Evolutionary conservation across 176 grass and related monocot genomes (phyloP).

Genomic region (Juncus inflexus): DNA sequence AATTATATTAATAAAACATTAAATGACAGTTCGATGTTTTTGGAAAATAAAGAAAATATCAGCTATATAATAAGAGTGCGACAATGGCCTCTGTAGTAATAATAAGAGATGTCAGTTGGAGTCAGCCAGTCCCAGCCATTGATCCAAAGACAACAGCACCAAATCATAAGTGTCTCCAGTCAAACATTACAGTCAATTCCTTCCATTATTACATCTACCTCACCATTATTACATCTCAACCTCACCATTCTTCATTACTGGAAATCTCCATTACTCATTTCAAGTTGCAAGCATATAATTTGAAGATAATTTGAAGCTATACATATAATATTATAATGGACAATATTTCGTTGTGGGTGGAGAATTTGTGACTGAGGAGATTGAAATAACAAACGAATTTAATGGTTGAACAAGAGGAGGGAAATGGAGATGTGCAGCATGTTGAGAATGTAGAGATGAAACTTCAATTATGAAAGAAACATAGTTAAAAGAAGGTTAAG

Average conservation of each 20-base stretch:
- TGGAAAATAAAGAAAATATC: too few relatives aligned
- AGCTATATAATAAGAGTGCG: too few relatives aligned
- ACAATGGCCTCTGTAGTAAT: too few relatives aligned
- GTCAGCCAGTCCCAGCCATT: neutral
- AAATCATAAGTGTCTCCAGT: constrained; percentile 38
- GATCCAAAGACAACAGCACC: constrained; percentile 12
- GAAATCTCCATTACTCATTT: constrained; percentile 5
- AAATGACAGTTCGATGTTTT: too few relatives aligned
- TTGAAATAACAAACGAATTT: too few relatives aligned
- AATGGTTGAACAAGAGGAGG: too few relatives aligned
- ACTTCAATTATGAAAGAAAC: neutral
- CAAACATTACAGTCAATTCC: constrained; percentile 27
- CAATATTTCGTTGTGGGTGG: too few relatives aligned
- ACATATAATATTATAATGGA: neutral
- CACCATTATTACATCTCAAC: neutral
- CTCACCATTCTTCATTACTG: constrained; percentile 13
- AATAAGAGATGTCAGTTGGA: constrained; percentile 2
- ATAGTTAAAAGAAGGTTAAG: too few relatives aligned
- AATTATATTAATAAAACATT: too few relatives aligned
- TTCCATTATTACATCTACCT: constrained; percentile 6
- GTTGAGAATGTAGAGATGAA: neutral
- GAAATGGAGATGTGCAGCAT: neutral
- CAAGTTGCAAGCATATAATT: neutral
- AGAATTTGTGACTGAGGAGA: too few relatives aligned
- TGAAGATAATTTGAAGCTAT: neutral